phyloP scores from a whole-genome alignment of 1,284 basidiomycete species.

The Mycosarcoma maydis region DNA sequence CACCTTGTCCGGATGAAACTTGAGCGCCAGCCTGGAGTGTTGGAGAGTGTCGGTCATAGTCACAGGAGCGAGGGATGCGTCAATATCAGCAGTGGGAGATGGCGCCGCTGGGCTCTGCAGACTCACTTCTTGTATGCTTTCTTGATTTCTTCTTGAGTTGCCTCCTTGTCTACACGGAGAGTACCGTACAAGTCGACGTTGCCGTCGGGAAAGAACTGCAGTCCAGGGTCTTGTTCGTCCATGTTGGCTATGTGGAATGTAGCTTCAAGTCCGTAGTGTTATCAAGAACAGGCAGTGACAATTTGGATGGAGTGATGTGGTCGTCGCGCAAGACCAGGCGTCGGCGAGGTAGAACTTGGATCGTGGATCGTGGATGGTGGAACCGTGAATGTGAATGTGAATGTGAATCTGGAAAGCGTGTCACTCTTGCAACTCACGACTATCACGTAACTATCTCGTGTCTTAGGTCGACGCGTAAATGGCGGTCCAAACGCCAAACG shows the following conservation, averaged over 20 bases:
- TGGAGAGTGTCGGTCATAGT: too few species aligned
- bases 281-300: too few species aligned
- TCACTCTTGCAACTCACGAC: conserved; percentile 11
- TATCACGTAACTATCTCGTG: not conserved
- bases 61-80: too few species aligned
- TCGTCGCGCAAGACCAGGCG: too few species aligned
- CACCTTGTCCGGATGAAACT: conserved; percentile 65
- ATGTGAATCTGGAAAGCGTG: conserved; percentile 3
- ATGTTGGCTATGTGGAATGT: conserved; percentile 24
- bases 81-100: not conserved
- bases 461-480: conserved; percentile 36
- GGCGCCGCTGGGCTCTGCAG: too few species aligned
- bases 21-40: conserved; percentile 61
- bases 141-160: conserved; percentile 57
- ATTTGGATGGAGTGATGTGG: too few species aligned
- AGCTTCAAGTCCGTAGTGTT: too few species aligned
- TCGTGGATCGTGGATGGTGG: not conserved
- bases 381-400: too few species aligned
- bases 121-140: conserved; percentile 62
- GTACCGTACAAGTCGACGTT: conserved; percentile 64
- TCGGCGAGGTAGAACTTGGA: too few species aligned
- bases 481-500: conserved; percentile 8
- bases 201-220: conserved; percentile 62
- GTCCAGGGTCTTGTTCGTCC: conserved; percentile 60
- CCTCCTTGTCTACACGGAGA: conserved; percentile 49